Base-by-base conservation (phyloP, 2,329 filamentous ascomycete species). In the Trichophyton benhamiae region DNA sequence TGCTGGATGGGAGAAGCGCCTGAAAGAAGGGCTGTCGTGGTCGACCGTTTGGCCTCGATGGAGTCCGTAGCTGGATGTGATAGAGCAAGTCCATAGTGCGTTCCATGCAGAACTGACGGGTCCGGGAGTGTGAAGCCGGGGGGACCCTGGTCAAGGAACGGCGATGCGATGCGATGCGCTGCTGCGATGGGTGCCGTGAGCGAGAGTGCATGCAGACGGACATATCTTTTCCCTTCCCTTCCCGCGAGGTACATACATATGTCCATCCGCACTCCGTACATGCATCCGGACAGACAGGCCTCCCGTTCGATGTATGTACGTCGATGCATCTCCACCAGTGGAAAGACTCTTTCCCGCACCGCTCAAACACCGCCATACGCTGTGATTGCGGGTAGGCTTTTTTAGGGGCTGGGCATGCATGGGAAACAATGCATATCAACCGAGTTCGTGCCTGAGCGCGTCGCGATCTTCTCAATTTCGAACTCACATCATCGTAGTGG, bases 331-430 rank as follows among this genome's bases (percentile, higher is more conserved):
- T 27, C 20, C 44, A 48, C 46, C 13, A 22, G 22, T 22, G 46
- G 52, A 25, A 55, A 8, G 52, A 36, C 27, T 55, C 27, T 20
- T 36, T 55, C 52, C 49, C 52, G 52, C 52, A 9, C 52, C 33
- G 11, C 27, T 20, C n/a, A 36, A 44, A 36, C 52, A 33, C 20
- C 15, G 27, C n/a, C 27, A 55, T 55, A 55, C 52, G 27, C 20
- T 36, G 52, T 55, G 15, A 1, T 36, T 20, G 52, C 52, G 52
- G 52, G 52, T 55, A 33, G 25, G 52, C 52, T 38, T 55, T 13
- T 36, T 44, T 55, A 55, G 52, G 52, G 52, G 52, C 52, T 55
- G 52, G 52, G 52, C 52, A 20, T 36, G 52, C 52, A 55, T 55
- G 27, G 52, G 27, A 55, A 13, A 55, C 27, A 15, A 33, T 36